These are phyloP conservation scores for Terfezia boudieri DNA, from an alignment of 495 filamentous ascomycete species.

Conservation along the genomic window DNA sequence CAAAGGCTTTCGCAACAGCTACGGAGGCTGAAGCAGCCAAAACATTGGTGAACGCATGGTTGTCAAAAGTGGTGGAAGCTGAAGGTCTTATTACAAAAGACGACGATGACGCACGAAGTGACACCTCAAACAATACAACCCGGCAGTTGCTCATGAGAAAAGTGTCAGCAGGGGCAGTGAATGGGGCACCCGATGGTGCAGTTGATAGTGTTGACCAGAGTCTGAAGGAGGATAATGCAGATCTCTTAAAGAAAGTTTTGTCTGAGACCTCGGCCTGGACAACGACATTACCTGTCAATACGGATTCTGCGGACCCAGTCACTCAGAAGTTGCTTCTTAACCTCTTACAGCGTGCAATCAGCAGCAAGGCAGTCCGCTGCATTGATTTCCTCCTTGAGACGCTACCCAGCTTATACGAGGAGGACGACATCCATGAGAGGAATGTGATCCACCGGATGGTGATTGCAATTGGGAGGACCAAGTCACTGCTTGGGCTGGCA, in stretches of 20 bases:
- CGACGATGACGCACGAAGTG: constrained; percentile 8
- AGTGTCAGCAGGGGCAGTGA: constrained; percentile 41
- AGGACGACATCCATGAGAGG: constrained; percentile 77
- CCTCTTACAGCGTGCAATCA: constrained; percentile 65
- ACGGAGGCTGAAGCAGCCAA: constrained; percentile 38
- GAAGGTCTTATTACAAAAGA: constrained; percentile 40
- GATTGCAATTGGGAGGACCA: constrained; percentile 65
- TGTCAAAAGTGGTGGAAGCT: constrained; percentile 53
- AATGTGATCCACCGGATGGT: constrained; percentile 85
- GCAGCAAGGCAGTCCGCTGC: constrained; percentile 41
- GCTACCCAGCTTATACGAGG: constrained; percentile 52
- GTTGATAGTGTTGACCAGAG: constrained; percentile 57
- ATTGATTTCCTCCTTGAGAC: constrained; percentile 44
- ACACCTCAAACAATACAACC: constrained; percentile 4
- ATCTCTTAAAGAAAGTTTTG: constrained; percentile 35
- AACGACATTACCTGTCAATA: neutral
- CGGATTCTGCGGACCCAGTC: constrained; percentile 25
- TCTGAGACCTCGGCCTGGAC: constrained; percentile 21
- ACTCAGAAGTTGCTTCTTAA: constrained; percentile 47
- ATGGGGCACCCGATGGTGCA: constrained; percentile 42
- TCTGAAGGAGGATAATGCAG: constrained; percentile 49
- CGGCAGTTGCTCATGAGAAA: constrained; percentile 28
- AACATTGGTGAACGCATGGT: constrained; percentile 71
- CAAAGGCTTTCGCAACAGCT: constrained; percentile 64
- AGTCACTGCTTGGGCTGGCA: constrained; percentile 25